phyloP scores from a whole-genome alignment of 2,329 filamentous ascomycete genomes.

The Fusarium goolgardi region DNA sequence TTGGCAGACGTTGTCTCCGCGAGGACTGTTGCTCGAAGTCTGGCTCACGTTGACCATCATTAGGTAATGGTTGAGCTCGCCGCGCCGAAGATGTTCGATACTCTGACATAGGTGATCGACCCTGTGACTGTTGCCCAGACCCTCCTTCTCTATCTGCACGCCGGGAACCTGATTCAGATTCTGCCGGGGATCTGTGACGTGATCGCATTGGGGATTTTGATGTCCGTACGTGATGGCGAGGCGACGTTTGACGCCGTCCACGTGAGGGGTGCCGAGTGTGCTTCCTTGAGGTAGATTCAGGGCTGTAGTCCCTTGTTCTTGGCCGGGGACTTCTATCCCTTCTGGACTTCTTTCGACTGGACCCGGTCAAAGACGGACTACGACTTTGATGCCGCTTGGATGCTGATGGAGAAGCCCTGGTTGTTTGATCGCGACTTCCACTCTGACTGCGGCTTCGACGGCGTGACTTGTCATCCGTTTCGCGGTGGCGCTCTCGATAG shows the following conservation, averaged over 20 bases:
- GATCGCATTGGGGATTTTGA: constrained; percentile 48
- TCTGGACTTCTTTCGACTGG: constrained; percentile 56
- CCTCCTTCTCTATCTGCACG: constrained; percentile 44
- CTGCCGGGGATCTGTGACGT: constrained; percentile 44
- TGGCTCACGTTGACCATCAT: constrained; percentile 38
- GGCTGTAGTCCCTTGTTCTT: constrained; percentile 56
- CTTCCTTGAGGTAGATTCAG: constrained; percentile 50
- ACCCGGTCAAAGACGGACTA: constrained; percentile 54
- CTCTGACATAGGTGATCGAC: constrained; percentile 42
- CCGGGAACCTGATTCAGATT: constrained; percentile 44
- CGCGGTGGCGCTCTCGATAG: constrained; percentile 51
- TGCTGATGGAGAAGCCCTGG: constrained; percentile 53
- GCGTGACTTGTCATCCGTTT: constrained; percentile 49
- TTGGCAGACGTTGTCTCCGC: constrained; percentile 42
- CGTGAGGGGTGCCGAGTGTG: constrained; percentile 51
- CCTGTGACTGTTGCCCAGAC: constrained; percentile 41
- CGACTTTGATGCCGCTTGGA: constrained; percentile 58
- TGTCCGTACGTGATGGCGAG: constrained; percentile 48
- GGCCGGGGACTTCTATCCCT: constrained; percentile 52
- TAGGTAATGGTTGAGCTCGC: constrained; percentile 39
- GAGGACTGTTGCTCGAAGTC: constrained; percentile 39
- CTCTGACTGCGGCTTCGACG: constrained; percentile 53
- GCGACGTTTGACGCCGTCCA: constrained; percentile 49
- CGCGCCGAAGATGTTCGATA: constrained; percentile 37
- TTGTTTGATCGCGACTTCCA: constrained; percentile 46